A percentile compares a stretch with the other conserved stretches of the same genome.
phyloP scores from a whole-genome alignment of 177 flowering plant genomes.

The Tripterygium wilfordii region DNA sequence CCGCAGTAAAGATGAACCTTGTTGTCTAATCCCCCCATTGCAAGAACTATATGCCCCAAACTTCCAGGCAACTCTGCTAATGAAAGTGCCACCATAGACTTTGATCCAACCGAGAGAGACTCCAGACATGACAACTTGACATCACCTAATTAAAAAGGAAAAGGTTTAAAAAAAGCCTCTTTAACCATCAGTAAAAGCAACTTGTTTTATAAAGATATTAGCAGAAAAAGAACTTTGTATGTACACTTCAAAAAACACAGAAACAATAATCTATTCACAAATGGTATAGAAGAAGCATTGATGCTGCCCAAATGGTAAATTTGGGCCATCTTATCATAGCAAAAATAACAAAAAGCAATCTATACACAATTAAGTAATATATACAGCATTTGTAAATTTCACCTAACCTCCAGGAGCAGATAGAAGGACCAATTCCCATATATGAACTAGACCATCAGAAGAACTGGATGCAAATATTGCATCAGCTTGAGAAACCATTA shows the following conservation, averaged over 20 bases:
- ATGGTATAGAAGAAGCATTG: no score
- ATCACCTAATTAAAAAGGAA: constrained; percentile 52
- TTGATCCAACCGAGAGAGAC: constrained; percentile 55
- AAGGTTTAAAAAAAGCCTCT: background rate
- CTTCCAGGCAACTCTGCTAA: constrained; percentile 75
- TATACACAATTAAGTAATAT: no score
- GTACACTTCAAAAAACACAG: no score
- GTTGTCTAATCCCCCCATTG: constrained; percentile 92
- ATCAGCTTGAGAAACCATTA: constrained; percentile 52
- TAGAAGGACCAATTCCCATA: constrained; percentile 71
- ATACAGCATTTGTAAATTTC: no score
- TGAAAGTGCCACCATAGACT: constrained; percentile 84
- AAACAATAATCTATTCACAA: no score
- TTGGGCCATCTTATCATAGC: no score
- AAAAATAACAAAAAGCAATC: no score
- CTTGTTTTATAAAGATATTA: background rate
- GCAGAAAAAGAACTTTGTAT: no score
- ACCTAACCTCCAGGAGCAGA: constrained; percentile 49
- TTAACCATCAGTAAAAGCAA: background rate
- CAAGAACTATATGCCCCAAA: constrained; percentile 48
- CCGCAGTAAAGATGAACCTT: constrained; percentile 82
- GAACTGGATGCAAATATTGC: constrained; percentile 78
- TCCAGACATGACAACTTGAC: constrained; percentile 60
- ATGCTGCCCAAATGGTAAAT: no score
- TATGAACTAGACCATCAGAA: constrained; percentile 69